Percentiles rank a stretch among this genome's conserved stretches.
Evolutionary conservation across 2,329 filamentous ascomycete genomes (phyloP).

Genomic region (Metarhizium guizhouense): DNA sequence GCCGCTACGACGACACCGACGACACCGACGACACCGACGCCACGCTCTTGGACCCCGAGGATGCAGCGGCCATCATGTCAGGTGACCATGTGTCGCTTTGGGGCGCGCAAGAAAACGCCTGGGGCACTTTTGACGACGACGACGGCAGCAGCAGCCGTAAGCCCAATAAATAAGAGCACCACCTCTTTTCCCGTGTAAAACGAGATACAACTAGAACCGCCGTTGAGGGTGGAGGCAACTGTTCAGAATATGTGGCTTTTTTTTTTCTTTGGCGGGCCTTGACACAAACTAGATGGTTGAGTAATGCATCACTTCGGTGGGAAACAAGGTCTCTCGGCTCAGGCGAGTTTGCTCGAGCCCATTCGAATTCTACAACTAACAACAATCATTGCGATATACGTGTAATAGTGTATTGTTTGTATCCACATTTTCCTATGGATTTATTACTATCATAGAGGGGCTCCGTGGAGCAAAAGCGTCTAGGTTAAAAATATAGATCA

Average conservation of each 20-base stretch:
- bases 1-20: conserved; percentile 35
- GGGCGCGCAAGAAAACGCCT: conserved; percentile 31
- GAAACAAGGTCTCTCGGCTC: background rate
- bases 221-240: too few relatives aligned
- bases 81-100: conserved; percentile 52
- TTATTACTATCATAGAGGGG: background rate
- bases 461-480: background rate
- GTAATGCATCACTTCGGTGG: background rate
- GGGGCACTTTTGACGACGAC: conserved; percentile 24
- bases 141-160: conserved; percentile 10
- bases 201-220: background rate
- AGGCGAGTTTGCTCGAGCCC: background rate
- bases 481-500: background rate
- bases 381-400: background rate
- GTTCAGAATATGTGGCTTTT: background rate
- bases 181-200: background rate
- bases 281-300: background rate
- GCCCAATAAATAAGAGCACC: background rate
- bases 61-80: conserved; percentile 45
- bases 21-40: conserved; percentile 12
- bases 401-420: background rate
- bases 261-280: background rate
- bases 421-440: background rate
- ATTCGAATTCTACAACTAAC: background rate
- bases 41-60: conserved; percentile 31